Percentiles rank a stretch among this genome's conserved stretches.
Conservation (phyloP, 148 eudicot species). For the Linanthus parryae region DNA sequence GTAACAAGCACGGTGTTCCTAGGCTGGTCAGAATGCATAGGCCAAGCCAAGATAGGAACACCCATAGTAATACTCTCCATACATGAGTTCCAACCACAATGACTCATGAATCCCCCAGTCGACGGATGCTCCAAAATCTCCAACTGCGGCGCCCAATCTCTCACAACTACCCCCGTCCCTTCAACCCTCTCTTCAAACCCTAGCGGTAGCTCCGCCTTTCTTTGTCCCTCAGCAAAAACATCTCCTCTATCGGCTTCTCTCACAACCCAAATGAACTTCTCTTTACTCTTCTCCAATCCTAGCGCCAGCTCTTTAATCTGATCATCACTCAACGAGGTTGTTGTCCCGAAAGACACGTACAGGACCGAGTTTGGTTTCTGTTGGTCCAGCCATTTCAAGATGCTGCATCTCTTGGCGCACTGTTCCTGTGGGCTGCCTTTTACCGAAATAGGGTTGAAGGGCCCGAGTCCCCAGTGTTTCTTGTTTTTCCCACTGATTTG, state of each 20-base stretch:
- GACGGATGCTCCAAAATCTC: slow-evolving; percentile 4
- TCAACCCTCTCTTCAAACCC: slow-evolving; percentile 4
- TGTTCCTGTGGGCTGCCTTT: neutral
- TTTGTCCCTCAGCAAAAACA: neutral
- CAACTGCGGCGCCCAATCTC: slow-evolving; percentile 2
- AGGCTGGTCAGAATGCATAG: slow-evolving; percentile 12
- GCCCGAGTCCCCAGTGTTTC: slow-evolving; percentile 13
- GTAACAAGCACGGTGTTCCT: slow-evolving; percentile 1
- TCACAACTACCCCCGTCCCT: neutral
- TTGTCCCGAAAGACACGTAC: slow-evolving; percentile 10
- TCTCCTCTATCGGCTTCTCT: slow-evolving; percentile 7
- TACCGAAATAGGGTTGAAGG: neutral
- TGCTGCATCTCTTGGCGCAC: neutral
- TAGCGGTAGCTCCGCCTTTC: neutral
- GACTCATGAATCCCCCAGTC: slow-evolving; percentile 1
- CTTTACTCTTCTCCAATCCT: slow-evolving; percentile 4
- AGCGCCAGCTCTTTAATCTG: slow-evolving; percentile 2
- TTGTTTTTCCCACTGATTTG: slow-evolving; percentile 4
- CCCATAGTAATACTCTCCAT: slow-evolving; percentile 12
- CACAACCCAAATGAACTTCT: slow-evolving; percentile 9
- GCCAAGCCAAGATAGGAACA: slow-evolving; percentile 10
- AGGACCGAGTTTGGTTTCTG: neutral
- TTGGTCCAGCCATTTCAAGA: slow-evolving; percentile 2
- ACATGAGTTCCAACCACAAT: slow-evolving; percentile 6
- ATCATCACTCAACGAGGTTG: neutral